Conservation (phyloP, 192 early-diverging fungal species). For the Chytriomyces sp. region DNA sequence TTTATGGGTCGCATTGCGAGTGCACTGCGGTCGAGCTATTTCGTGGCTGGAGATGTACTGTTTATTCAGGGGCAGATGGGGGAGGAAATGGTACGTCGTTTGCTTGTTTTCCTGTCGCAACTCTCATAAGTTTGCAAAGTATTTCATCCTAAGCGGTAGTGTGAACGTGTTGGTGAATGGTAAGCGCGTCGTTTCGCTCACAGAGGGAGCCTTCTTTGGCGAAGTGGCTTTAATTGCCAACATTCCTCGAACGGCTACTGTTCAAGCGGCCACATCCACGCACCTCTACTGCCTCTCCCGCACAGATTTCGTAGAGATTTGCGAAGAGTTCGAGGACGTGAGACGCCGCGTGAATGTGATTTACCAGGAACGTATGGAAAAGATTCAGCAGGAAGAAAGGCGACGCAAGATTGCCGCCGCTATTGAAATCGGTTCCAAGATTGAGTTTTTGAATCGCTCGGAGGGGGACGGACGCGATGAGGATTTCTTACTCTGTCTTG, state of each 20-base stretch:
- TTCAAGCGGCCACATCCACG: background rate
- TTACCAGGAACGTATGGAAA: conserved; percentile 10
- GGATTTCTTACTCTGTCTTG: background rate
- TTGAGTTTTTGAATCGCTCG: background rate
- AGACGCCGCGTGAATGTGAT: background rate
- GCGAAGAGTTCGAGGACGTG: conserved; percentile 3
- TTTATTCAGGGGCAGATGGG: conserved; percentile 46
- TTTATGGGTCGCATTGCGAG: conserved; percentile 46
- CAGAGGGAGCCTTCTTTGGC: conserved; percentile 48
- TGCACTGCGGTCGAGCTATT: conserved; percentile 41
- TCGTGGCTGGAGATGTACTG: conserved; percentile 44
- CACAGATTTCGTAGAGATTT: background rate
- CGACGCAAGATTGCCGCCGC: too few species aligned
- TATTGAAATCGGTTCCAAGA: too few species aligned
- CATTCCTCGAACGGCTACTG: too few species aligned
- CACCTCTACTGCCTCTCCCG: background rate
- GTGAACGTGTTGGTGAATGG: conserved; percentile 47
- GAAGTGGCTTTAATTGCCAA: too few species aligned
- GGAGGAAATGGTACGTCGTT: conserved; percentile 53
- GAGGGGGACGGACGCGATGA: background rate
- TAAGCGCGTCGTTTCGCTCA: conserved; percentile 32
- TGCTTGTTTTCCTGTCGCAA: too few species aligned
- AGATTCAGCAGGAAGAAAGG: background rate
- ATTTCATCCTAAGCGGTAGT: conserved; percentile 47
- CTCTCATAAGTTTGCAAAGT: conserved; percentile 24